These are phyloP conservation scores for Fraxinus greggii DNA, from an alignment of 305 asterid genomes.

Conservation along the genomic window DNA sequence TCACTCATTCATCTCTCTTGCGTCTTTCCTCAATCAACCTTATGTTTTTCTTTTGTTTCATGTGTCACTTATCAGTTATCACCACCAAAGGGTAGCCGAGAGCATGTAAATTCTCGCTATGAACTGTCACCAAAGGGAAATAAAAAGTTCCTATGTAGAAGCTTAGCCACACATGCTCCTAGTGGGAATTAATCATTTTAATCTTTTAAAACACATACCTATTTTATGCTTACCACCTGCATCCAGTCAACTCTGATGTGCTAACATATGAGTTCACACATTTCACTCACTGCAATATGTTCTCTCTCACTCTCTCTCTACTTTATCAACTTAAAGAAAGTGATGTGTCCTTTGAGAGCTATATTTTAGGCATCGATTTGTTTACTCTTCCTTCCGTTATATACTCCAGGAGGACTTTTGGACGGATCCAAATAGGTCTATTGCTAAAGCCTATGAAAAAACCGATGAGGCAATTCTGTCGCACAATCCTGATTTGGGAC, in stretches of 20 bases:
- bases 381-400: not conserved
- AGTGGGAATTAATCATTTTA: not conserved
- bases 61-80: not conserved
- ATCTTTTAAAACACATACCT: not conserved
- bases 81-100: not conserved
- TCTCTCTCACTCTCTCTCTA: not conserved
- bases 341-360: not conserved
- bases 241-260: not conserved
- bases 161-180: constrained; percentile 4
- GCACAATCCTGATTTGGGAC: constrained; percentile 47
- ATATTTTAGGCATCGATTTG: not conserved
- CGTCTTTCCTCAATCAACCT: not conserved
- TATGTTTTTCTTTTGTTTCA: not conserved
- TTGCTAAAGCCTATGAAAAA: constrained; percentile 78
- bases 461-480: constrained; percentile 92
- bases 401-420: constrained; percentile 73
- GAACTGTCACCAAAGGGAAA: not conserved
- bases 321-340: not conserved
- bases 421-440: constrained; percentile 72
- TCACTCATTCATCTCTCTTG: not conserved
- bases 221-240: not conserved
- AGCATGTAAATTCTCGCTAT: not conserved
- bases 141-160: not conserved
- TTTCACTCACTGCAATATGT: not conserved
- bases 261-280: not conserved